These are phyloP conservation scores for Tetracladium setigerum DNA, from an alignment of 495 filamentous ascomycete species.

Conservation along the genomic window DNA sequence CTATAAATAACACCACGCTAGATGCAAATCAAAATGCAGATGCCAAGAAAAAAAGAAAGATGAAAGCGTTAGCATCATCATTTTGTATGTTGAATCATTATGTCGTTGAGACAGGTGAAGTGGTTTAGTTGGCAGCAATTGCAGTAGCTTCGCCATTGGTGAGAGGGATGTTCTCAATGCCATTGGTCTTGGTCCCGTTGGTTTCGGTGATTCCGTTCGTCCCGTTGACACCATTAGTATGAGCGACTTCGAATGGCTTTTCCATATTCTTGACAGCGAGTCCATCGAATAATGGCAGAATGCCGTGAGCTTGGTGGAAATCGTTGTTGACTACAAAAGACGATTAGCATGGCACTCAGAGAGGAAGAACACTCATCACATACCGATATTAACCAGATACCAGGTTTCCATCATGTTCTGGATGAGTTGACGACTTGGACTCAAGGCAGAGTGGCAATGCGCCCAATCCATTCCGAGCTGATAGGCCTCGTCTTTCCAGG, in stretches of 20 bases:
- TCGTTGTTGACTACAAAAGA: slow-evolving; percentile 77
- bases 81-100: slow-evolving; percentile 23
- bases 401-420: slow-evolving; percentile 78
- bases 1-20: slow-evolving; percentile 13
- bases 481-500: slow-evolving; percentile 98
- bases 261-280: slow-evolving; percentile 62
- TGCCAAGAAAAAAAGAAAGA: slow-evolving; percentile 9
- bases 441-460: slow-evolving; percentile 71
- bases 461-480: slow-evolving; percentile 90
- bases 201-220: slow-evolving; percentile 4
- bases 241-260: slow-evolving; percentile 24
- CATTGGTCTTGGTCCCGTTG: slow-evolving; percentile 6
- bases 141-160: slow-evolving; percentile 5
- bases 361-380: slow-evolving; percentile 20
- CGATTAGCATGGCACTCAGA: slow-evolving; percentile 2
- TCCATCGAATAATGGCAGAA: slow-evolving; percentile 83
- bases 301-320: slow-evolving; percentile 68
- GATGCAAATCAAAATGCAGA: slow-evolving; percentile 14
- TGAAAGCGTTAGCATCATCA: slow-evolving; percentile 2
- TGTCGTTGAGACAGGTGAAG: slow-evolving; percentile 11
- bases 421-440: slow-evolving; percentile 76
- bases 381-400: slow-evolving; percentile 94
- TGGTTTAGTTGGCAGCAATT: neutral
- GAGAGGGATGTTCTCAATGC: slow-evolving; percentile 8
- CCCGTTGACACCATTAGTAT: slow-evolving; percentile 8